Evolutionary conservation across 2,329 filamentous ascomycete genomes (phyloP), one percentile per base, ranked within the genome.

Genomic region (Aspergillus fumigatus): DNA sequence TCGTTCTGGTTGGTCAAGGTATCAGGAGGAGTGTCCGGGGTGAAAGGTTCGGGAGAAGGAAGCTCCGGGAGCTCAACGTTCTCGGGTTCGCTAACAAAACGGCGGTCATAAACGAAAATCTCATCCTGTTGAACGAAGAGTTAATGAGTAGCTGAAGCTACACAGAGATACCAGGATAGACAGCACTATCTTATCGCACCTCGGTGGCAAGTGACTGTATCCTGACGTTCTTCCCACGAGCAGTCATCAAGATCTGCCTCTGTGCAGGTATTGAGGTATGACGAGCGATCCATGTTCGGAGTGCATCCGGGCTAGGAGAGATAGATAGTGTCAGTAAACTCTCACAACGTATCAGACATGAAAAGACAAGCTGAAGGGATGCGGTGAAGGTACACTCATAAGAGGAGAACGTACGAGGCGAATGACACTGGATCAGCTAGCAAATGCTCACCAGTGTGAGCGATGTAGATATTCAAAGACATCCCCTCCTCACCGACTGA

Each of bases 71-170:
- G 74, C 62, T 87, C 82, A 58, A 67, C 78, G 69, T 70, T 77
- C 56, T 66, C 65, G 19, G 70, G 63, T 48, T 77, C 71, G 58
- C 70, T 74, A 51, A 88, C 85, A 66, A 88, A 85, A 64, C 87
- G 86, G 60, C 92, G 88, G 74, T 97, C 92, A 75, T 96, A 99
- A 52, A 97, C 85, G 71, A 89, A 97, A 56, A 99, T 86, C 72
- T 97, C 92, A 63, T 85, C 89, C 88, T 95, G 64, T 53, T 35
- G 26, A n/a, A 25, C 32, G 14, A 43, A 21, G 25, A 21, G 21
- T 32, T 5, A 27, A 38, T 41, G 10, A 49, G 57, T 41, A 59
- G 54, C 38, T 32, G 26, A 35, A 10, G 32, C 25, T 6, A 51
- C n/a, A 32, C 32, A 14, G 14, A 38, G 32, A 14, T 35, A 17